Evolutionary conservation across 1,284 basidiomycete genomes (phyloP), one percentile per base, ranked within the genome.

Genomic region (Pterula multifida): DNA sequence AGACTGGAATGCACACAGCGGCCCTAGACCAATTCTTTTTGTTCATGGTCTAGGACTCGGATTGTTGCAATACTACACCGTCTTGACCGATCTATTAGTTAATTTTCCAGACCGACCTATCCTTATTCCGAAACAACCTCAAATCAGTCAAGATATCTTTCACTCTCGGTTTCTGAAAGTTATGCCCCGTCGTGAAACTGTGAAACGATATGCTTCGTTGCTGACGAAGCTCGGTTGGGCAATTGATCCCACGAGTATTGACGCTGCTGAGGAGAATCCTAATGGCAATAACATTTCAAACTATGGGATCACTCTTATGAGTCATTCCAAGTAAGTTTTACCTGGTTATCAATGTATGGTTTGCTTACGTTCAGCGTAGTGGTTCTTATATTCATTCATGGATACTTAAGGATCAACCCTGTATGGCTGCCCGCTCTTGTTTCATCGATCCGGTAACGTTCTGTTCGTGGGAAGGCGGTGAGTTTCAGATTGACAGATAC

Each of bases 381-480:
- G 84, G 85, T 1, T 80, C 82, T 2, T 89, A 87, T 60, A 66
- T 72, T 0, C 89, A 91, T 60, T 81, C 84, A 9, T 91, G 89
- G 89, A 72, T 94, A 61, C 69, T 95, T 47, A 94, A 94, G 65
- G 75, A 76, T 23, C 70, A 79, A 52, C 83, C 90, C 1, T 66
- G 76, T 36, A 70, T 94, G 57, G 67, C 85, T 44, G 67, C 68
- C 2, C 76, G 90, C 2, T 90, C 81, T 12, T 90, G 87, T 58
- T 92, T 95, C 60, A 82, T 92, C 26, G 92, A 96, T 60, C 90
- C 92, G 3, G 85, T 88, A 26, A 80, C 80, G 0, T 93, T 95
- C 65, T 90, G 87, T 63, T 80, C 86, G 3, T 93, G 90, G 90
- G 89, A 92, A 71, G 89, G 89, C 50, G 81, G 83, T 84, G 58